Conservation (phyloP, 148 eudicot genomes). For the Fallopia convolvulus region DNA sequence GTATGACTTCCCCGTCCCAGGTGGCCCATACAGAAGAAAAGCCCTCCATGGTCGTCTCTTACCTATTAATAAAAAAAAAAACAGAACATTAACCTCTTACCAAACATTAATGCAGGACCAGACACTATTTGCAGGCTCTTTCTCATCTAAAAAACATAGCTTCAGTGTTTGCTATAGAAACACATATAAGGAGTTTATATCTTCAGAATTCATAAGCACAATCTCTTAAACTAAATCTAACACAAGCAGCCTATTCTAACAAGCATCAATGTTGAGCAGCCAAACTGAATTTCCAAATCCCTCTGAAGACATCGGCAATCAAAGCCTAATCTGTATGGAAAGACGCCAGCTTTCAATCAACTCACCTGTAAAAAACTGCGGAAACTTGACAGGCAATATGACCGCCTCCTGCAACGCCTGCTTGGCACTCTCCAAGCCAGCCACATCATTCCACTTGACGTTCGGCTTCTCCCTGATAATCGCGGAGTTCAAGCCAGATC, state of each 20-base stretch:
- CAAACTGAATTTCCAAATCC: not conserved
- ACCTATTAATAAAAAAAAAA: slow-evolving; percentile 48
- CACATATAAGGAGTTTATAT: not conserved
- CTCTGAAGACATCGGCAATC: not conserved
- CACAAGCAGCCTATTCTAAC: not conserved
- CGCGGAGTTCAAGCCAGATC: slow-evolving; percentile 86
- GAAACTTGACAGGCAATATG: slow-evolving; percentile 92
- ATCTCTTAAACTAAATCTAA: not conserved
- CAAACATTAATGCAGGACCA: not conserved
- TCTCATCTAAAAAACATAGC: not conserved
- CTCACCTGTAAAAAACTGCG: slow-evolving; percentile 90
- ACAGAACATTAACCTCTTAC: not conserved
- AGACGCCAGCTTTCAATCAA: not conserved
- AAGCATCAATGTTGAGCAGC: not conserved
- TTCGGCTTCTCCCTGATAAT: slow-evolving; percentile 97
- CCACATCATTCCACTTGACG: slow-evolving; percentile 93
- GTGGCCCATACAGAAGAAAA: slow-evolving; percentile 96
- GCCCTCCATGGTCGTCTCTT: slow-evolving; percentile 99
- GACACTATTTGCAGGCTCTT: not conserved
- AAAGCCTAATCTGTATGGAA: not conserved
- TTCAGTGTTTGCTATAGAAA: not conserved
- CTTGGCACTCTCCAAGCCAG: slow-evolving; percentile 94
- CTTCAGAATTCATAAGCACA: not conserved
- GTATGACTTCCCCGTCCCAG: slow-evolving; percentile 98
- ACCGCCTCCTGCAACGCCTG: slow-evolving; percentile 98